phyloP scores from a whole-genome alignment of 164 flowering plant species.

The Liquidambar formosana region DNA sequence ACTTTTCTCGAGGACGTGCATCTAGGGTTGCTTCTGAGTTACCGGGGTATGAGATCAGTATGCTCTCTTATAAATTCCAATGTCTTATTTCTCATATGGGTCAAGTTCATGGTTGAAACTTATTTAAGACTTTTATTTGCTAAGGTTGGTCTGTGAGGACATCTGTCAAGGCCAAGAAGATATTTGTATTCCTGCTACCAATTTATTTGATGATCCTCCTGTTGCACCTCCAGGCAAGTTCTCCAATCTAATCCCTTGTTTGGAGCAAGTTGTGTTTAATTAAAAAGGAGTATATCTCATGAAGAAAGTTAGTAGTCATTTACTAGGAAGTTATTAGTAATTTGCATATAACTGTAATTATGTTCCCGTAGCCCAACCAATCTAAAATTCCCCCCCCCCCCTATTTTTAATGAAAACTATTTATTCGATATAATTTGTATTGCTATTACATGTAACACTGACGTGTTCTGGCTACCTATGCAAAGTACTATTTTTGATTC shows the following conservation, averaged over 20 bases:
- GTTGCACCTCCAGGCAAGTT: conserved; percentile 25
- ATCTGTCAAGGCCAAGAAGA: conserved; percentile 21
- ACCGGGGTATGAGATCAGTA: conserved; percentile 8
- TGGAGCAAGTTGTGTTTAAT: background rate
- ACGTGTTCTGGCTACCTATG: background rate
- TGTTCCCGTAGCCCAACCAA: too few relatives aligned
- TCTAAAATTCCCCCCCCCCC: too few relatives aligned
- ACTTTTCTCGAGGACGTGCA: conserved; percentile 5
- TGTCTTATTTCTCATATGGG: background rate
- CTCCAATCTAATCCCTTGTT: background rate
- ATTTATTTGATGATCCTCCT: conserved; percentile 14
- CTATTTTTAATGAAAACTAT: too few relatives aligned
- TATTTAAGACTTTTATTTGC: background rate
- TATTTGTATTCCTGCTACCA: conserved; percentile 18
- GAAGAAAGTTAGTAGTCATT: too few relatives aligned
- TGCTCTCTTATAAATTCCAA: background rate
- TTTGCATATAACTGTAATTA: too few relatives aligned
- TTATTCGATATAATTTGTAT: too few relatives aligned
- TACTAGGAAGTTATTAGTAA: too few relatives aligned
- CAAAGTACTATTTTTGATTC: background rate
- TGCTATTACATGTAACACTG: too few relatives aligned
- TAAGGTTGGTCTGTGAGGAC: conserved; percentile 28
- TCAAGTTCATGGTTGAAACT: background rate
- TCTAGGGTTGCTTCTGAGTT: conserved; percentile 1
- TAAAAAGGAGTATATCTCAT: background rate